Percentiles rank a stretch among this genome's conserved stretches.
Conservation (phyloP, 495 filamentous ascomycete species). For the Peziza echinospora region DNA sequence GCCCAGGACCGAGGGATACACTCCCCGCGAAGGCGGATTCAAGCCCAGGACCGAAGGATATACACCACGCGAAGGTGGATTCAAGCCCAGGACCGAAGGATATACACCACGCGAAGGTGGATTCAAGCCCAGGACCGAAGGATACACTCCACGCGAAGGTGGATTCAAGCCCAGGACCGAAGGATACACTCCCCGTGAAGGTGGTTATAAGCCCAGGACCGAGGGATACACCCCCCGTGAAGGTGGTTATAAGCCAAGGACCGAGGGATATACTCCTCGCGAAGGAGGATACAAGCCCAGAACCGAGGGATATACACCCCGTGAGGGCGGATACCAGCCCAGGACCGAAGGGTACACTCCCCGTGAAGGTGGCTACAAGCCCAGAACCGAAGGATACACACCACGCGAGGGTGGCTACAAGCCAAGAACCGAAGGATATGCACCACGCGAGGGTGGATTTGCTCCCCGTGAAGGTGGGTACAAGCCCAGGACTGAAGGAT, state of each 20-base stretch:
- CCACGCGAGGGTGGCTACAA: neutral
- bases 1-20: neutral
- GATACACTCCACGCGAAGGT: neutral
- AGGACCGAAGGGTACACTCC: neutral
- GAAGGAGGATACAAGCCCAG: neutral
- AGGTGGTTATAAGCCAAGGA: neutral
- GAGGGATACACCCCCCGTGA: neutral
- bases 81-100: neutral
- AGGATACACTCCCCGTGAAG: neutral
- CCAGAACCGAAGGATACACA: neutral
- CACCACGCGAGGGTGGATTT: neutral
- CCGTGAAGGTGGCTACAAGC: neutral
- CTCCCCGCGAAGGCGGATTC: neutral
- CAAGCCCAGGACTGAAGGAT: neutral
- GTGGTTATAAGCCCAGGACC: neutral
- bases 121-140: too few species aligned
- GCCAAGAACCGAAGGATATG: neutral
- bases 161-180: too few species aligned
- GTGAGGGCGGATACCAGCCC: neutral
- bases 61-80: neutral
- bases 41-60: neutral
- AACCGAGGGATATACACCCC: neutral
- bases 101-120: neutral
- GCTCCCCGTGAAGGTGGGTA: neutral
- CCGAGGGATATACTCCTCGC: neutral